phyloP scores from a whole-genome alignment of 768 basidiomycete species.

The Boletus subcaerulescens region DNA sequence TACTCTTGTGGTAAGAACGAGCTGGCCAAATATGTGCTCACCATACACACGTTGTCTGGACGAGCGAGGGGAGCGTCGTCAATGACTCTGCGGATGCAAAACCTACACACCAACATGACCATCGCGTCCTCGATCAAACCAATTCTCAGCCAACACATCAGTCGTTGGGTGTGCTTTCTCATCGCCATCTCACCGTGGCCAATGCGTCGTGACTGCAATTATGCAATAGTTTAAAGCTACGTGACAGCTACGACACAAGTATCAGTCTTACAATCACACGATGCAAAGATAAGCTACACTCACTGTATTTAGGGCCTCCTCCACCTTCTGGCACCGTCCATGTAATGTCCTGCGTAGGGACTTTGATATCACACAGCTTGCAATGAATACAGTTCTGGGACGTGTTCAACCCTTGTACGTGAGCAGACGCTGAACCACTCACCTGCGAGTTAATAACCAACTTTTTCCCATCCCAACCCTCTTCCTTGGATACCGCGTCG shows the following conservation, averaged over 20 bases:
- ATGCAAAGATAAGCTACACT: neutral
- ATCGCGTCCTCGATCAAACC: too few relatives aligned
- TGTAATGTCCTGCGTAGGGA: constrained; percentile 93
- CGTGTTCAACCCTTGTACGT: neutral
- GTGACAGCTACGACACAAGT: constrained; percentile 12
- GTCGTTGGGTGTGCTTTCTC: too few relatives aligned
- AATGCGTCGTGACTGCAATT: too few relatives aligned
- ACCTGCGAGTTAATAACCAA: constrained; percentile 97
- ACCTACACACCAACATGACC: neutral
- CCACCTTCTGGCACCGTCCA: constrained; percentile 98
- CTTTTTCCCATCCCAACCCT: constrained; percentile 78
- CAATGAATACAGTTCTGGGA: constrained; percentile 86
- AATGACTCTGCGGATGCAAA: too few relatives aligned
- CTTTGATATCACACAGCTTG: constrained; percentile 95
- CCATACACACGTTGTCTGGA: too few relatives aligned
- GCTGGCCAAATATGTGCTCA: too few relatives aligned
- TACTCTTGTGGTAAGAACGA: too few relatives aligned
- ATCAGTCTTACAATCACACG: neutral
- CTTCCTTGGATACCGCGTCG: constrained; percentile 45
- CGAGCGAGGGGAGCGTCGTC: too few relatives aligned
- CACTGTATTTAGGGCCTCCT: constrained; percentile 95
- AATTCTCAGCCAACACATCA: too few relatives aligned
- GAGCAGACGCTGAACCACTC: constrained; percentile 13
- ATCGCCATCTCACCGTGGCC: too few relatives aligned
- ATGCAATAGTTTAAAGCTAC: constrained; percentile 1